Percentiles rank a stretch among this genome's conserved stretches.
Evolutionary conservation across 306 rosid genomes (phyloP).

Genomic region (Morella rubra): DNA sequence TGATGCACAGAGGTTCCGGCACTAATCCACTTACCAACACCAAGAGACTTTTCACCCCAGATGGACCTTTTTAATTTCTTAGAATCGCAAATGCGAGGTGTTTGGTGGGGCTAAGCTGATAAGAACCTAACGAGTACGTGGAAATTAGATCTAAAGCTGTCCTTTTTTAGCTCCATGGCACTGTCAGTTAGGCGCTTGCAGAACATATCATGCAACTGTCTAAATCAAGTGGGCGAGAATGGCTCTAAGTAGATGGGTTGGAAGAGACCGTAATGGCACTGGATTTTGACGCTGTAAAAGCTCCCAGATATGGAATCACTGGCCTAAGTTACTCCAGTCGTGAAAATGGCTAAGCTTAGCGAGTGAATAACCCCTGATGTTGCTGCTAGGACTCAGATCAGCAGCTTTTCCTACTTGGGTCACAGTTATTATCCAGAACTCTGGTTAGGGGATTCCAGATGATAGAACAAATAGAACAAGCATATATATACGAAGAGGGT

Average conservation of each 20-base stretch:
- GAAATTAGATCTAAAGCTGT: constrained; percentile 25
- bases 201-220: constrained; percentile 19
- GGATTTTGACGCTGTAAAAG: background rate
- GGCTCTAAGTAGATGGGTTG: background rate
- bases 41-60: constrained; percentile 21
- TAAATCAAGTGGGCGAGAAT: background rate
- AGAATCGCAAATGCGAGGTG: constrained; percentile 25
- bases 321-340: too few relatives aligned
- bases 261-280: background rate
- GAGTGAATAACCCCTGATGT: too few relatives aligned
- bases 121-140: constrained; percentile 18
- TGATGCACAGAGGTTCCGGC: background rate
- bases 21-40: constrained; percentile 27
- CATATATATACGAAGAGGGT: background rate
- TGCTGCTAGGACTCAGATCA: too few relatives aligned
- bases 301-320: too few relatives aligned
- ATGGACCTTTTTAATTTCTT: constrained; percentile 29
- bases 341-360: too few relatives aligned
- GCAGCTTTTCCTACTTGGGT: background rate
- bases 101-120: constrained; percentile 29
- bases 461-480: background rate
- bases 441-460: background rate
- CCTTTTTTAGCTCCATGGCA: constrained; percentile 29
- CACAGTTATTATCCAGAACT: background rate
- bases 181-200: constrained; percentile 31